A percentile compares a stretch with the other conserved stretches of the same genome.
Conservation (phyloP, 352 stramenopile species). For the Globisporangium canariense region DNA sequence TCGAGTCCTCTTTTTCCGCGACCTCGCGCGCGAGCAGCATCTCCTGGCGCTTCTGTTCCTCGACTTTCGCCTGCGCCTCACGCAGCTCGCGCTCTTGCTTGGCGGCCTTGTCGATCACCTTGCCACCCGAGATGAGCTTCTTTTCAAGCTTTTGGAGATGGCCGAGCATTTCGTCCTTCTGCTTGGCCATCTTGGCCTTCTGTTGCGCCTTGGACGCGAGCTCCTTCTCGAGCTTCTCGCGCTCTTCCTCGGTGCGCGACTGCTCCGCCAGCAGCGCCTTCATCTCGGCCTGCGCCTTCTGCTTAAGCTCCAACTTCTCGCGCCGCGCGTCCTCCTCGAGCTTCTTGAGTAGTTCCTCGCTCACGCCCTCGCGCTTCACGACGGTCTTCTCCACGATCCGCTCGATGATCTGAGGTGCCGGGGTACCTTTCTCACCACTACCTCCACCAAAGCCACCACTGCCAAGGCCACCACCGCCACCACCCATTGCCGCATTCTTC, state of each 20-base stretch:
- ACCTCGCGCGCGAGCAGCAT: constrained; percentile 86
- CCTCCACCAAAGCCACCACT: constrained; percentile 8
- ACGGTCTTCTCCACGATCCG: constrained; percentile 81
- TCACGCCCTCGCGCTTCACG: constrained; percentile 70
- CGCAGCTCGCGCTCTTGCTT: constrained; percentile 93
- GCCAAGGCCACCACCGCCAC: constrained; percentile 1
- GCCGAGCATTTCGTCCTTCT: constrained; percentile 91
- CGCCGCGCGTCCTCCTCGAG: constrained; percentile 69
- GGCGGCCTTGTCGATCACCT: constrained; percentile 92
- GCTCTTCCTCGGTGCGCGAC: constrained; percentile 87
- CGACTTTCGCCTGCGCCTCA: constrained; percentile 87
- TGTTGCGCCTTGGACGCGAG: constrained; percentile 84
- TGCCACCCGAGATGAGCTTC: constrained; percentile 89
- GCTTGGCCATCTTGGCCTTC: constrained; percentile 71
- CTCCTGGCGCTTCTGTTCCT: constrained; percentile 79
- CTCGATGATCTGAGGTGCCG: constrained; percentile 52
- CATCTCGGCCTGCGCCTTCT: constrained; percentile 72
- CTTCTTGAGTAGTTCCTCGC: constrained; percentile 74
- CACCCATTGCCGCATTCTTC: constrained; percentile 27
- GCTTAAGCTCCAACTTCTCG: constrained; percentile 73
- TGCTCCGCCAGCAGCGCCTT: constrained; percentile 83
- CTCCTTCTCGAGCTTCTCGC: constrained; percentile 77
- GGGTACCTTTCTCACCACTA: constrained; percentile 37
- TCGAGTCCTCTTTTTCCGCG: constrained; percentile 92
- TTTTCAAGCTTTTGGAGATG: constrained; percentile 75